phyloP scores from a whole-genome alignment of 1,139 yeast genomes.

The Candida dubliniensis region DNA sequence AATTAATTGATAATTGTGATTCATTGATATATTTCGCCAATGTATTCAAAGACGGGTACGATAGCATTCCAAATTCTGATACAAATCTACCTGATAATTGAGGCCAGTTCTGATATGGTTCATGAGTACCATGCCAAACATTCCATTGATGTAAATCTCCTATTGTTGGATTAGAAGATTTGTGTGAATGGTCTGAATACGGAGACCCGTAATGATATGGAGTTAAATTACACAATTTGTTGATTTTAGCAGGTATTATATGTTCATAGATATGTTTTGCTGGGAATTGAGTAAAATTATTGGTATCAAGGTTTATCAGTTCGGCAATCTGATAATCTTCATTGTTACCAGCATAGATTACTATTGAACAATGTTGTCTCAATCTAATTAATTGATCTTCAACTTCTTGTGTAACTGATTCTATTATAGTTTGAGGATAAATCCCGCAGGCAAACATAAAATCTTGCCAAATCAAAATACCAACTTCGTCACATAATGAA shows the following conservation, averaged over 20 bases:
- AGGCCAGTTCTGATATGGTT: conserved; percentile 43
- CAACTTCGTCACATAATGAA: conserved; percentile 42
- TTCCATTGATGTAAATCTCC: conserved; percentile 54
- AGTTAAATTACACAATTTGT: conserved; percentile 22
- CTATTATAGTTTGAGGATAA: conserved; percentile 38
- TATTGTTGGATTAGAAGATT: conserved; percentile 31
- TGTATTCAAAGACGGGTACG: conserved; percentile 35
- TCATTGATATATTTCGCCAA: conserved; percentile 32
- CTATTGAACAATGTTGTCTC: conserved; percentile 35
- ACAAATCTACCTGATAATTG: conserved; percentile 43
- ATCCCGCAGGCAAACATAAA: conserved; percentile 56
- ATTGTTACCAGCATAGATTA: conserved; percentile 43
- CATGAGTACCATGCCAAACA: conserved; percentile 50
- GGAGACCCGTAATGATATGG: conserved; percentile 48
- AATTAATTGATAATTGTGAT: conserved; percentile 35
- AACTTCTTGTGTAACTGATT: conserved; percentile 32
- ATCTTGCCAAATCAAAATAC: conserved; percentile 51
- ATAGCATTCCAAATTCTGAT: conserved; percentile 50
- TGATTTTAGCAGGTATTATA: conserved; percentile 31
- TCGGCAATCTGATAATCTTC: conserved; percentile 51
- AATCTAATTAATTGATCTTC: conserved; percentile 36
- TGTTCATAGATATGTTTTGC: conserved; percentile 41
- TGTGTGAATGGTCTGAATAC: conserved; percentile 30
- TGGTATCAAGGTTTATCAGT: conserved; percentile 26
- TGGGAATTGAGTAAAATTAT: conserved; percentile 35